Base-by-base conservation (phyloP, 495 filamentous ascomycete genomes). In the Tuber indicum region DNA sequence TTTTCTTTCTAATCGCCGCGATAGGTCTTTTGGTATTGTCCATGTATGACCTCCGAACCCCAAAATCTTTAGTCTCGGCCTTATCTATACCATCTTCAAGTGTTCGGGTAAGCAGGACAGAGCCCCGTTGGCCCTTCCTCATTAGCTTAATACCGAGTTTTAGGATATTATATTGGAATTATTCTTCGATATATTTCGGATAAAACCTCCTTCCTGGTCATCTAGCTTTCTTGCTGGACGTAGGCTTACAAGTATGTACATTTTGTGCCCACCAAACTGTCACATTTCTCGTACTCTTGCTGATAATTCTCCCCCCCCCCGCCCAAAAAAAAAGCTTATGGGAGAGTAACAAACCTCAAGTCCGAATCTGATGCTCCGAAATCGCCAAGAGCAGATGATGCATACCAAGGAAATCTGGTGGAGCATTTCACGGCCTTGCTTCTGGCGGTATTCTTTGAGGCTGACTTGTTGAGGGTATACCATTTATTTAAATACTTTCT, bases 191-290 rank as follows among this genome's bases (percentile, higher is more conserved):
- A 89, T 98, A 39, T 87, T 99, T 76, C 91, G 94, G 69, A 97
- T 99, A 83, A 98, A 97, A 82, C 91, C 94, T 36, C 96, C 96
- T 9, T 95, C 94, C 0, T 99, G 96, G 96, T 95, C 95, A 42
- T 93, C 93, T 1, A 96, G 94, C 32, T 99, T 97, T 82, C 88
- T 99, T 70, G 96, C 96, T 52, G 96, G 96, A 10, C 89, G 96
- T 78, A 87, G 96, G 74, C 88, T 98, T 47, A 99, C 96, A 23
- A 98, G 82, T 83, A 81, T 83, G 75, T 69, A 14, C 7, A 41
- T 45, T 47, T 46, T 4, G 26, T 19, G 41, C 23, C 21, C 45
- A 3, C 72, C 39, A 21, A 75, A 36, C 72, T 45, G 39, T 1
- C 66, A 17, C n/a, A 42, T 32, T 21, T 72, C 26, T n/a, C 43